These are phyloP conservation scores for Kondoa malvinella DNA, from an alignment of 768 basidiomycete genomes.

Conservation along the genomic window DNA sequence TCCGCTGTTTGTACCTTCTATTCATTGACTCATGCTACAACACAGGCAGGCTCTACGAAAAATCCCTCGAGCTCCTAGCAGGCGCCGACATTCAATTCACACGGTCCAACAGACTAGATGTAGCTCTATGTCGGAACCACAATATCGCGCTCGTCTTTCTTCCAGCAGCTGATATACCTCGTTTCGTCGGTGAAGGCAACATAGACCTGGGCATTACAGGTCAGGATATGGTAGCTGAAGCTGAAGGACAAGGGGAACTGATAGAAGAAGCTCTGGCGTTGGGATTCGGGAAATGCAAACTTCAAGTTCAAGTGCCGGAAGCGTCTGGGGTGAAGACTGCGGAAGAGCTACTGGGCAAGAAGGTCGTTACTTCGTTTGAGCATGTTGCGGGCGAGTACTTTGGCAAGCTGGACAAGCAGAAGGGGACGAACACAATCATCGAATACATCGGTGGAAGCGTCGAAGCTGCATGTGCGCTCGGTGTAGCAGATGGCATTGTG, in stretches of 20 bases:
- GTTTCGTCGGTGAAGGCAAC: slow-evolving; percentile 93
- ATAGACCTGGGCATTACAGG: slow-evolving; percentile 95
- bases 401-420: slow-evolving; percentile 45
- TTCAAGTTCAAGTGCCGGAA: slow-evolving; percentile 70
- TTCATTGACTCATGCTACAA: too few relatives aligned
- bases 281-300: slow-evolving; percentile 80
- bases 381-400: slow-evolving; percentile 72
- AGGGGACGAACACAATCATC: slow-evolving; percentile 54
- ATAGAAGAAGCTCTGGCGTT: slow-evolving; percentile 67
- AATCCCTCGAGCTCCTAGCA: slow-evolving; percentile 65
- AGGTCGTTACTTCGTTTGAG: slow-evolving; percentile 88
- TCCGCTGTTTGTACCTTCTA: background rate
- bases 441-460: slow-evolving; percentile 96
- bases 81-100: slow-evolving; percentile 94
- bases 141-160: slow-evolving; percentile 89
- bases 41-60: slow-evolving; percentile 71
- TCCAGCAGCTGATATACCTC: slow-evolving; percentile 90
- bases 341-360: slow-evolving; percentile 70
- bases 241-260: slow-evolving; percentile 34
- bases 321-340: slow-evolving; percentile 45
- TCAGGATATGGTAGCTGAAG: slow-evolving; percentile 57
- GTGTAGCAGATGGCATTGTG: slow-evolving; percentile 92
- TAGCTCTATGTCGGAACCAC: slow-evolving; percentile 83
- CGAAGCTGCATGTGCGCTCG: slow-evolving; percentile 90
- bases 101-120: slow-evolving; percentile 69